Evolutionary conservation across 2,329 filamentous ascomycete genomes (phyloP), one percentile per base, ranked within the genome.

Genomic region (Aspergillus texensis): DNA sequence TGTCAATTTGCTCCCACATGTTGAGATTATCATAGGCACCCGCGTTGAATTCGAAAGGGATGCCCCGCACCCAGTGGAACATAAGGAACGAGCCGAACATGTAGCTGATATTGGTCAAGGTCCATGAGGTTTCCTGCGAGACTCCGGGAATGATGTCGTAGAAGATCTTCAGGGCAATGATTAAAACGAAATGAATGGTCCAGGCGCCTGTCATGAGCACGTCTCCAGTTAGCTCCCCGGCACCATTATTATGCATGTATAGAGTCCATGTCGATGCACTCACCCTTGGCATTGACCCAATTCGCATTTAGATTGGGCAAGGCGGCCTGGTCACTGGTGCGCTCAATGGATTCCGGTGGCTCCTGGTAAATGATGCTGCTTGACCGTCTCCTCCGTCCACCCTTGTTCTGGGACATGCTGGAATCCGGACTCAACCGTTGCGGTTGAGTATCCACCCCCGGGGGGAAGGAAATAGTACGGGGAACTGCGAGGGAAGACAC

Each of bases 1-100:
- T 96, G 83, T 99, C 95, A 78, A 99, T 99, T 82, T 99, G 95
- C 83, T 99, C 95, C 95, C 95, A 99, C 95, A 99, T 98, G 83
- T 98, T 99, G 75, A 99, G 86, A 80, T 99, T 98, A 85, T 99
- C 95, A 80, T 98, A 99, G 71, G 95, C 95, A 64, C 95, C 95
- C 62, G 92, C 91, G 77, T 99, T 99, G 86, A 99, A 99, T 80
- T 99, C 95, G 77, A 99, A 99, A 6, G 95, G 95, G 54, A 98
- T 93, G 71, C 95, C 95, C 76, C 94, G 93, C 71, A 99, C 95
- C 85, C 93, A 97, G 82, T 99, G 95, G 82, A 99, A 99, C 95
- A 99, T 99, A 80, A 99, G 88, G 80, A 98, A 99, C 48, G 94
- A 97, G 74, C 93, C 94, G 75, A 95, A 91, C 94, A 98, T 98